These are phyloP conservation scores for Persicaria maculosa DNA, from an alignment of 148 eudicot genomes.

Conservation along the genomic window DNA sequence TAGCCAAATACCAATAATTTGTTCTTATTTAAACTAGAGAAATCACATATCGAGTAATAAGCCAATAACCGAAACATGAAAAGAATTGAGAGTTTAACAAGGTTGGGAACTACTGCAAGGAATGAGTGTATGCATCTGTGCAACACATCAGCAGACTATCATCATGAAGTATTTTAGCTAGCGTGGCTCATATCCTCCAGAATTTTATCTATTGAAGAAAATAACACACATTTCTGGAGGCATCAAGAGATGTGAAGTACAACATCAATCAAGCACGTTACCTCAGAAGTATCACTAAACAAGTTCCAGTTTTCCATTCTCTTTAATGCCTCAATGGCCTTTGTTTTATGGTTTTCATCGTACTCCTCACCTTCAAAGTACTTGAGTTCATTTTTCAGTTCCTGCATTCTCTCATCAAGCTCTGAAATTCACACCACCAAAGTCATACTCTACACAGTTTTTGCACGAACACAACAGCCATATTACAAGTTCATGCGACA, in stretches of 20 bases:
- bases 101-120: neutral
- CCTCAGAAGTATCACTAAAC: constrained; percentile 76
- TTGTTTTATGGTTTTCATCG: constrained; percentile 64
- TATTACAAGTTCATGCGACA: constrained; percentile 2
- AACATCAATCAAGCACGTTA: constrained; percentile 18
- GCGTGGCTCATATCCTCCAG: neutral
- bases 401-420: constrained; percentile 95
- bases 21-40: neutral
- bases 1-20: neutral
- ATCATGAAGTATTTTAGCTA: neutral
- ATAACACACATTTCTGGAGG: neutral
- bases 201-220: constrained; percentile 2
- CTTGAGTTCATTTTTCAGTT: constrained; percentile 74
- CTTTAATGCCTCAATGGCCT: constrained; percentile 77
- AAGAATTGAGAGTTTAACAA: neutral
- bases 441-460: neutral
- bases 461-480: constrained; percentile 12
- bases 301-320: constrained; percentile 94
- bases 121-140: neutral
- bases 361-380: constrained; percentile 69
- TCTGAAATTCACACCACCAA: constrained; percentile 33
- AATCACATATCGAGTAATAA: neutral
- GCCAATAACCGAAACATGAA: neutral
- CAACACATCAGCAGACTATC: neutral
- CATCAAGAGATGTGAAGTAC: neutral